Base-by-base conservation (phyloP, 495 filamentous ascomycete species). In the Diplogelasinospora grovesii region DNA sequence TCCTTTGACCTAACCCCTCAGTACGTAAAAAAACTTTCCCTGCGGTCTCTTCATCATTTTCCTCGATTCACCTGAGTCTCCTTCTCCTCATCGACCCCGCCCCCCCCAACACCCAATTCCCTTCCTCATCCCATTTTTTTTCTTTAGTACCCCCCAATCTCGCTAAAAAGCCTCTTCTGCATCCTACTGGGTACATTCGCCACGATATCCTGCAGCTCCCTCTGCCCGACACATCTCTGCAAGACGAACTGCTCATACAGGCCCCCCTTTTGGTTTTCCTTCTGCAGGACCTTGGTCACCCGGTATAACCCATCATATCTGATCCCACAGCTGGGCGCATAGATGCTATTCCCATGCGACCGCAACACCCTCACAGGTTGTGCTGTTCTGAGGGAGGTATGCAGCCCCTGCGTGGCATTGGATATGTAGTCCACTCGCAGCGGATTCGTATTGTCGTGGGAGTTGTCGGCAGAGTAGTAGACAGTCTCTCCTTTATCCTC, bases 221-320 rank as follows among this genome's bases (percentile, higher is more conserved):
- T 2, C 32, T 75, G 71, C 5, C 32, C 49, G 0, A 43, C 25
- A 3, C 54, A 40, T 13, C 74, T 46, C 5, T 42, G 26, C 9
- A 77, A 57, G n/a, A 50, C 48, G 48, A 77, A 77, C 22, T 62
- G 59, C 19, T 66, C 57, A 31, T 64, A 71, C 0, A 46, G 43
- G 9, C 64, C 63, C 0, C 45, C 48, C 7, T 50, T 40, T 8
- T 7, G 20, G 22, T 57, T 58, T 4, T 4, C 23, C 4, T 18
- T 32, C 6, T 20, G 39, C 25, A 15, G 34, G 1, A 44, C 10
- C 4, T 15, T 14, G 3, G 41, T 41, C 8, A 79, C 71, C 3
- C 42, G 50, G 38, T 78, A 78, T 3, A 77, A 49, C 0, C 73
- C 74, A 39, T 78, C 74, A 35, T 78, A 78, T 0, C 73, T 50